phyloP scores from a whole-genome alignment of 225 moss, liverwort and hornwort species.

The Marchantia paleacea region DNA sequence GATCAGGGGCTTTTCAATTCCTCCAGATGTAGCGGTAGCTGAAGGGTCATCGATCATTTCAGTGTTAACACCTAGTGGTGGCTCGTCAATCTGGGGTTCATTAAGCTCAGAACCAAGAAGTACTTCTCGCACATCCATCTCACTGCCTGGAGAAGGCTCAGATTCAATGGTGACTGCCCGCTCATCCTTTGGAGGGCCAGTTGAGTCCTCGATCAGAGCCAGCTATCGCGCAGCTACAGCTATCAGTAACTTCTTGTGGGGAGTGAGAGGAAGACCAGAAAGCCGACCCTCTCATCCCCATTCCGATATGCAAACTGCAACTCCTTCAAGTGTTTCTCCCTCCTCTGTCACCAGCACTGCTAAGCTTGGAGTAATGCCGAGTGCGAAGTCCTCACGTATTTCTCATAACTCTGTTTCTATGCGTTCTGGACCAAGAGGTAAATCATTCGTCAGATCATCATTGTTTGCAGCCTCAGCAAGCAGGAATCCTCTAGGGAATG shows the following conservation, averaged over 20 bases:
- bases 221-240: background rate
- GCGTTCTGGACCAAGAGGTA: background rate
- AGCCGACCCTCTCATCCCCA: background rate
- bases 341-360: background rate
- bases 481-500: background rate
- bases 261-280: background rate
- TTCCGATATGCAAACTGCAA: background rate
- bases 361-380: background rate
- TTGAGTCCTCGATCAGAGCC: background rate
- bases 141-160: background rate
- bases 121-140: constrained; percentile 3
- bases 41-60: background rate
- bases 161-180: constrained; percentile 9
- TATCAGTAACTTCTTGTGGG: background rate
- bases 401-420: background rate
- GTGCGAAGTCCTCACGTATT: background rate
- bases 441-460: background rate
- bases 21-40: background rate
- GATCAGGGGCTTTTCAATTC: background rate
- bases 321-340: background rate
- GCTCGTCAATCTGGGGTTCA: background rate
- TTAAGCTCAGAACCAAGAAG: background rate
- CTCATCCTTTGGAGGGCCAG: constrained; percentile 1
- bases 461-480: background rate
- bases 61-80: background rate